phyloP scores from a whole-genome alignment of 2,329 filamentous ascomycete genomes.

The Nectriaceae sp. region DNA sequence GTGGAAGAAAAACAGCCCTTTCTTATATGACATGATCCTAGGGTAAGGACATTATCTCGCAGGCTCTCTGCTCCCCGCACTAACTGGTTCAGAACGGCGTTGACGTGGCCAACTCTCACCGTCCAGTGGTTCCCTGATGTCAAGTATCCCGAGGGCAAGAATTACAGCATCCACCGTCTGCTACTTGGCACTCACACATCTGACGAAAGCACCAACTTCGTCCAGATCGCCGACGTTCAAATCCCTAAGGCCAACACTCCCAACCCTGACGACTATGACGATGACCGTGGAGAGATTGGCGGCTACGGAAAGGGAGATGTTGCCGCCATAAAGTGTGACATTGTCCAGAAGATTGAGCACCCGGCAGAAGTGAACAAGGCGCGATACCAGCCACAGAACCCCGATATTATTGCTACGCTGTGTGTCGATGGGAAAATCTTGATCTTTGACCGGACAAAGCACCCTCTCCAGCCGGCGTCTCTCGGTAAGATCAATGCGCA shows the following conservation, averaged over 20 bases:
- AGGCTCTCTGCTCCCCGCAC: constrained; percentile 4
- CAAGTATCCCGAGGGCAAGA: constrained; percentile 83
- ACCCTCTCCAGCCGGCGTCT: constrained; percentile 70
- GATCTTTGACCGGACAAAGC: constrained; percentile 95
- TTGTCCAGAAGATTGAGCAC: constrained; percentile 95
- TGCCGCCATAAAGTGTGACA: constrained; percentile 79
- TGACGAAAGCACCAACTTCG: constrained; percentile 80
- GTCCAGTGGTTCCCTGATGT: constrained; percentile 98
- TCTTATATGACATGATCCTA: constrained; percentile 97
- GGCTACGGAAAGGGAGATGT: constrained; percentile 79
- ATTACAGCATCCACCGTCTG: constrained; percentile 83
- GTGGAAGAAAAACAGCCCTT: constrained; percentile 99
- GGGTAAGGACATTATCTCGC: constrained; percentile 49
- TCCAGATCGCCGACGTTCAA: constrained; percentile 93
- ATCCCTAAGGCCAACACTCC: constrained; percentile 78
- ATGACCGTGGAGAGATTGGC: constrained; percentile 89
- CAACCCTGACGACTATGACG: constrained; percentile 84
- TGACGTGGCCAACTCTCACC: constrained; percentile 96
- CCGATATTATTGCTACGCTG: constrained; percentile 93
- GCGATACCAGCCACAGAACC: constrained; percentile 95
- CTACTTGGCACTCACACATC: constrained; percentile 95
- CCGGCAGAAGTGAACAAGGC: constrained; percentile 98
- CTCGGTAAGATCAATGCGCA: constrained; percentile 73
- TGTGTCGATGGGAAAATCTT: constrained; percentile 85
- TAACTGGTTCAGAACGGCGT: constrained; percentile 63